Base-by-base conservation (phyloP, 805 yeast genomes). In the Henningerozyma blattae region DNA sequence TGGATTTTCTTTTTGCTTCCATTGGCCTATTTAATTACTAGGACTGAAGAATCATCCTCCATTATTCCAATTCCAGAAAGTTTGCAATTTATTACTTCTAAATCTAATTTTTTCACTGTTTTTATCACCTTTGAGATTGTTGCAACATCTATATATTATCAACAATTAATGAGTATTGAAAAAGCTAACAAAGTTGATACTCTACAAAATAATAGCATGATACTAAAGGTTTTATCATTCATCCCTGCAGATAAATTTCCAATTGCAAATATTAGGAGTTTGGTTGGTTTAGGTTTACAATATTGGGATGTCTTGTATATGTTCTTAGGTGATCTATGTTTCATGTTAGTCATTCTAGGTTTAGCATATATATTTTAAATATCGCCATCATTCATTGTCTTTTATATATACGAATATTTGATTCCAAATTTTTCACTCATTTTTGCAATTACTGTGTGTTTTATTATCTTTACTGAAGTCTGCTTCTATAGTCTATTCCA, bases 211-310 rank as follows among this genome's bases (percentile, higher is more conserved):
- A 44, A 44, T 27, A 52, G 53, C 22, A 55, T 46, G 35, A 45
- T 56, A 17, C 43, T 53, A 18, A 48, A 50, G 33, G 34, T 54
- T 14, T 41, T 50, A 14, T 43, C 55, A 8, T 39, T 56, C 37
- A 43, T 57, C 24, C 62, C 62, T n/a, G 57, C 52, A 16, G 59
- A 57, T 6, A 41, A 56, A 2, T 27, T 56, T 9, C 61, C 60
- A 20, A 45, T 56, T 27, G 22, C 43, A 10, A 41, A 54, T 31
- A 20, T 56, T 18, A 50, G 40, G 27, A 55, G 55, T 10, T 52
- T 47, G 33, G 39, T 48, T 12, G 37, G 47, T 10, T 32, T 43
- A 25, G 44, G 40, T 4, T 28, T 54, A 25, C 57, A 52, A 31
- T 52, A 54, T 37, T 52, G 55, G 49, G 56, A 52, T 35, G 55